These are phyloP conservation scores for Samsoniella hepiali DNA, from an alignment of 2,329 filamentous ascomycete species.

Conservation along the genomic window DNA sequence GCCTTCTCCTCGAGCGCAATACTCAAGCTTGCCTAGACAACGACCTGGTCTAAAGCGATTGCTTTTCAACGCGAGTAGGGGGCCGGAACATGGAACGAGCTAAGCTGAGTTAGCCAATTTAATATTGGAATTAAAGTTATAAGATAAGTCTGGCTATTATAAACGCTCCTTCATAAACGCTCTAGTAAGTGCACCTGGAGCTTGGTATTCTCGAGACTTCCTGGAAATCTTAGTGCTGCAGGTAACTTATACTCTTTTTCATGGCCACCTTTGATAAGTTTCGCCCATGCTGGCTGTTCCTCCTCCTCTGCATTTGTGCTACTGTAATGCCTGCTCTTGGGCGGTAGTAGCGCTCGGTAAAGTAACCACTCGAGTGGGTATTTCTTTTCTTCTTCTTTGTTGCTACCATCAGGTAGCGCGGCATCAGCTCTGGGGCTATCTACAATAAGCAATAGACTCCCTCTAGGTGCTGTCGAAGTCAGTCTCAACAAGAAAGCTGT, in stretches of 20 bases:
- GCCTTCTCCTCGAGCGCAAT: background rate
- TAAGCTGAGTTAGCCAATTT: background rate
- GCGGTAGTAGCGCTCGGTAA: conserved; percentile 21
- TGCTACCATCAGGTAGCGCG: conserved; percentile 9
- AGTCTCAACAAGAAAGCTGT: conserved; percentile 21
- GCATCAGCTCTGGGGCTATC: conserved; percentile 18
- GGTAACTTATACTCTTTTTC: conserved; percentile 18
- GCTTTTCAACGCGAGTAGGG: background rate
- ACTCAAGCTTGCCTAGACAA: too few species aligned
- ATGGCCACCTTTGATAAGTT: conserved; percentile 17
- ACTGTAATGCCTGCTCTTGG: background rate
- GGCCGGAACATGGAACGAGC: background rate
- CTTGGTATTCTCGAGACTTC: conserved; percentile 23
- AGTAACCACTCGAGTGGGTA: conserved; percentile 22
- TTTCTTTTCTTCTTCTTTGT: conserved; percentile 21
- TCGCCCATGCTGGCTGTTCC: conserved; percentile 20
- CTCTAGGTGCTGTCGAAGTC: conserved; percentile 20
- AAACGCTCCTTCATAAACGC: conserved; percentile 20
- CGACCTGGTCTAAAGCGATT: too few species aligned
- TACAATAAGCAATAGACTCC: conserved; percentile 21
- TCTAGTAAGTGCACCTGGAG: conserved; percentile 23
- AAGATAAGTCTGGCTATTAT: conserved; percentile 1
- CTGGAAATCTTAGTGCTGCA: conserved; percentile 20
- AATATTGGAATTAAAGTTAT: background rate
- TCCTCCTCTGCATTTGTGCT: conserved; percentile 14